Evolutionary conservation across 345 rosid genomes (phyloP).

Genomic region (Gynandropsis gynandra): DNA sequence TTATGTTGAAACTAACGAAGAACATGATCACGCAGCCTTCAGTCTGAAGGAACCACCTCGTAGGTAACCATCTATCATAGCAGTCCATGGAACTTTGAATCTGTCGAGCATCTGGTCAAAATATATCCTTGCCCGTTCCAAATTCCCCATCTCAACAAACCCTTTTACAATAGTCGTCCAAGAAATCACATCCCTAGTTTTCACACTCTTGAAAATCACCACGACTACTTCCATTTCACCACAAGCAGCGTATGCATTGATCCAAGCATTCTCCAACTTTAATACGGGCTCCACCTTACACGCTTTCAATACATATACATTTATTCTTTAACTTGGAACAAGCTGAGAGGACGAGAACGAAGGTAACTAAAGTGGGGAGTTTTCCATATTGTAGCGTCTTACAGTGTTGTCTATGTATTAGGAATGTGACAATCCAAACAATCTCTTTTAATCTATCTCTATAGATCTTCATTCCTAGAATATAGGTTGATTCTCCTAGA

Average conservation of each 20-base stretch:
- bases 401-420: too few species aligned
- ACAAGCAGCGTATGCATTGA: conserved; percentile 57
- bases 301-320: conserved; percentile 32
- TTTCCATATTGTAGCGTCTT: too few species aligned
- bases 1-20: conserved; percentile 46
- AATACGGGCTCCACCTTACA: conserved; percentile 25
- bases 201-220: conserved; percentile 37
- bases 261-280: conserved; percentile 49
- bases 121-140: conserved; percentile 34
- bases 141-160: conserved; percentile 34
- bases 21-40: conserved; percentile 38
- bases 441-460: too few species aligned
- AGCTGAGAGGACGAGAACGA: conserved; percentile 52
- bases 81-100: conserved; percentile 50
- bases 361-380: conserved; percentile 39
- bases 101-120: conserved; percentile 50
- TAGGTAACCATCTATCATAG: conserved; percentile 51
- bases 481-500: too few species aligned
- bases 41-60: conserved; percentile 29
- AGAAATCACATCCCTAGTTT: conserved; percentile 46
- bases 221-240: conserved; percentile 50
- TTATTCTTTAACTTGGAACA: conserved; percentile 51
- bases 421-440: too few species aligned
- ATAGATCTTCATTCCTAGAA: too few species aligned
- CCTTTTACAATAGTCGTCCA: conserved; percentile 59